These are phyloP conservation scores for Euptelea pleiosperma DNA, from an alignment of 164 flowering plant genomes.

Conservation along the genomic window DNA sequence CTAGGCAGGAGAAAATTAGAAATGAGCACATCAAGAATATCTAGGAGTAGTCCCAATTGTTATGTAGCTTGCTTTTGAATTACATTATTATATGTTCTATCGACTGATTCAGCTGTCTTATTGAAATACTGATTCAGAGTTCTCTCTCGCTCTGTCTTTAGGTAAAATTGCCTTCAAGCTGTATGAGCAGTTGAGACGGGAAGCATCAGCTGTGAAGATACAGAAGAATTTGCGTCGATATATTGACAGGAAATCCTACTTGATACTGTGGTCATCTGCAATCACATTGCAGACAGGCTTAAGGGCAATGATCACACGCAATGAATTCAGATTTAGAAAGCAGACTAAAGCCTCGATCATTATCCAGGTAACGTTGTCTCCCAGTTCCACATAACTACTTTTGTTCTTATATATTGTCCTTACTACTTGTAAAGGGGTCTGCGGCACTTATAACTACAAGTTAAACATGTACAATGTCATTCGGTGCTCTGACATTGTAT, in stretches of 20 bases:
- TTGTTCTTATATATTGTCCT: not conserved
- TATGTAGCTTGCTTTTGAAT: constrained; percentile 3
- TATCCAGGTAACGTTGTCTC: constrained; percentile 56
- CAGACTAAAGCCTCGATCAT: constrained; percentile 79
- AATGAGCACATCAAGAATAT: too few relatives aligned
- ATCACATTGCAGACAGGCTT: constrained; percentile 79
- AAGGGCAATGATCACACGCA: constrained; percentile 89
- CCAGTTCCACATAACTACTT: not conserved
- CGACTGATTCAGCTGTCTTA: not conserved
- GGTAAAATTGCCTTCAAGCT: constrained; percentile 70
- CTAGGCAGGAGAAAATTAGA: too few relatives aligned
- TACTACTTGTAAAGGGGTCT: not conserved
- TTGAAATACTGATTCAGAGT: not conserved
- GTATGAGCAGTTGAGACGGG: constrained; percentile 62
- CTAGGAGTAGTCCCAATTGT: too few relatives aligned
- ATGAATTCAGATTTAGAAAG: constrained; percentile 84
- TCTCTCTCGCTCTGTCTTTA: constrained; percentile 17
- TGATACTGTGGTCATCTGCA: constrained; percentile 46
- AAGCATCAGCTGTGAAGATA: constrained; percentile 81
- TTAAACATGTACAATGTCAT: not conserved
- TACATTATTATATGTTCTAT: not conserved
- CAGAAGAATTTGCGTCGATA: constrained; percentile 73
- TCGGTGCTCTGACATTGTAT: not conserved
- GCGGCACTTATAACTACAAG: not conserved
- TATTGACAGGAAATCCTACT: constrained; percentile 52